Evolutionary conservation across 2,329 filamentous ascomycete genomes (phyloP), one percentile per base, ranked within the genome.

Genomic region (Fusarium marasasianum): DNA sequence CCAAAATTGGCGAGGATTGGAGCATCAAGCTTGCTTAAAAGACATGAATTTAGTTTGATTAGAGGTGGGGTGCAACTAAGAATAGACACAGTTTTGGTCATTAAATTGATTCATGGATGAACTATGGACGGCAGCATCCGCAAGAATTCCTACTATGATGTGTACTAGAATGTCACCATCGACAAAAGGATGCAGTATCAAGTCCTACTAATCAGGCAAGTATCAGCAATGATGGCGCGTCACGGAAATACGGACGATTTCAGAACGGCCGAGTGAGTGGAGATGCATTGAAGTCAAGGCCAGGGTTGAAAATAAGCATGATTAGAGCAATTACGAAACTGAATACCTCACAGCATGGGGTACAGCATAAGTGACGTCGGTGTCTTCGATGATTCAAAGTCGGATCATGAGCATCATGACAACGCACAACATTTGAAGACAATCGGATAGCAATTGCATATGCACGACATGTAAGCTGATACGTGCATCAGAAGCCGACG

Each of bases 1-100:
- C 84, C 24, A 83, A 82, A 61, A 86, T 90, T 71, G 87, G 86
- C 15, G 85, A 84, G 37, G 87, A 90, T 80, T 91, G 88, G 87
- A 87, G 70, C 64, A 82, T 86, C 64, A 83, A 80, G 71, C 64
- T 84, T 76, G 78, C 59, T 64, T 79, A 71, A 67, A 73, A 33
- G 48, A 56, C 38, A 63, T 45, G 29, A 33, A n/a, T 38, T 40
- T 38, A 57, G 55, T 73, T 68, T 75, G 63, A 74, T 74, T 69
- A 70, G 56, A 60, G 59, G 69, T 72, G 66, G 60, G 55, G 67
- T 59, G 61, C 45, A 69, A 63, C 63, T 59, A 75, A 74, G 69
- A 78, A 76, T 76, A 71, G 60, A 70, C 65, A 61, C 24, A 44
- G 40, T 55, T 55, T 37, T 71, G 61, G 43, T 40, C 53, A 53